Base-by-base conservation (phyloP, 257 asterid genomes). In the Craterostigma plantagineum region DNA sequence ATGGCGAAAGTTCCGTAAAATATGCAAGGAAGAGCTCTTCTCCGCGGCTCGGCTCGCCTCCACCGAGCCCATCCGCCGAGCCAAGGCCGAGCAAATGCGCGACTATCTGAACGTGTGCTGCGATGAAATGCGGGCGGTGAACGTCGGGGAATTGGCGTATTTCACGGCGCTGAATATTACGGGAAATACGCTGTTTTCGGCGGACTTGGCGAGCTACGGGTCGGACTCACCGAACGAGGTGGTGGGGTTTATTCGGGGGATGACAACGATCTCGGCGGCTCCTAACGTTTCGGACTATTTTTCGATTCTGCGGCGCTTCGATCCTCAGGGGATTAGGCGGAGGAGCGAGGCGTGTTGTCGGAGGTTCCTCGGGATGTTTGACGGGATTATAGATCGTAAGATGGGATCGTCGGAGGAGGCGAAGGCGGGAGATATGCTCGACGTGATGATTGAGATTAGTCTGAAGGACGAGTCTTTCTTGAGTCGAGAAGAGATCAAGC, bases 141-240 rank as follows among this genome's bases (percentile, higher is more conserved):
- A 54, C 17, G 35, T 63, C 8, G 70, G 70, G 1, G 46, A 38
- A 1, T 59, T 58, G 6, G 62, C 66, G 0, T 64, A 58, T 18
- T 51, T 50, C 10, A 64, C 66, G 18, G 46, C 71, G 33, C 14
- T 64, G 35, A 74, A 64, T 52, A 45, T 65, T 15, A 15, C 70
- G 55, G 63, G 74, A 6, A 61, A 61, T 37, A 62, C 74, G 3
- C 59, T 74, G 46, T 74, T 74, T 34, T 70, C 84, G 0, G 53
- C 36, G 60, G 70, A 74, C 11, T 50, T 74, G 23, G 62, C 63
- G 1, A 61, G 56, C 18, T 62, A 59, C 7, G 52, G 41, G 9
- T 53, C 73, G 7, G 67, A 57, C 58, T 58, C 76, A 3, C 61
- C 60, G 1, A 63, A 66, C 14, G 78, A 73, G 33, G 48, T 73